Conservation (phyloP, 1,139 yeast genomes). For the Debaryomyces psychrophilus region DNA sequence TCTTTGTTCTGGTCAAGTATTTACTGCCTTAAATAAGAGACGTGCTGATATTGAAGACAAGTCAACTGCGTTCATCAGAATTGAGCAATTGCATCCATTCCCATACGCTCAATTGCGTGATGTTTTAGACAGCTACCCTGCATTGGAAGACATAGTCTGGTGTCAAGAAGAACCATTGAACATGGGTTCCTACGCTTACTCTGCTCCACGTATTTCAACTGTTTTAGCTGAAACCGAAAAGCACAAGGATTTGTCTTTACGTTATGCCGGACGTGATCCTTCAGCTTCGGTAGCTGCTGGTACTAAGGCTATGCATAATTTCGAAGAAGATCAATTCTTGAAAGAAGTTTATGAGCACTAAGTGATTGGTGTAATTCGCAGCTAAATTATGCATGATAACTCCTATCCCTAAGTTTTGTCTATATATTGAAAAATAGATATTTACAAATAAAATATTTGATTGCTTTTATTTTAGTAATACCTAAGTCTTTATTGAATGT, state of each 20-base stretch:
- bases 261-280: slow-evolving; percentile 98
- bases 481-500: background rate
- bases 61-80: slow-evolving; percentile 82
- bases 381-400: slow-evolving; percentile 6
- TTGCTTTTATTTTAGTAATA: background rate
- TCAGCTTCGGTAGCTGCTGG: slow-evolving; percentile 99
- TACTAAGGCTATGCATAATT: slow-evolving; percentile 80
- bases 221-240: slow-evolving; percentile 72
- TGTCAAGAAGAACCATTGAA: slow-evolving; percentile 99
- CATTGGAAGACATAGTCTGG: slow-evolving; percentile 88
- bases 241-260: slow-evolving; percentile 58
- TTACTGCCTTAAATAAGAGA: slow-evolving; percentile 86
- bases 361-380: slow-evolving; percentile 10
- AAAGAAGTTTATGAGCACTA: slow-evolving; percentile 62
- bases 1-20: slow-evolving; percentile 90
- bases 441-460: slow-evolving; percentile 4
- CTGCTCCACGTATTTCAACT: slow-evolving; percentile 79
- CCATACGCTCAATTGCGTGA: slow-evolving; percentile 95
- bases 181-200: slow-evolving; percentile 88
- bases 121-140: slow-evolving; percentile 76
- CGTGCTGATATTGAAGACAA: slow-evolving; percentile 77
- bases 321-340: slow-evolving; percentile 88
- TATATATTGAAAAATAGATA: slow-evolving; percentile 6
- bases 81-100: slow-evolving; percentile 99
- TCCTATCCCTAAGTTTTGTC: slow-evolving; percentile 6